Conservation (phyloP, 2,329 filamentous ascomycete species). For the Pestalotiopsis sp. region DNA sequence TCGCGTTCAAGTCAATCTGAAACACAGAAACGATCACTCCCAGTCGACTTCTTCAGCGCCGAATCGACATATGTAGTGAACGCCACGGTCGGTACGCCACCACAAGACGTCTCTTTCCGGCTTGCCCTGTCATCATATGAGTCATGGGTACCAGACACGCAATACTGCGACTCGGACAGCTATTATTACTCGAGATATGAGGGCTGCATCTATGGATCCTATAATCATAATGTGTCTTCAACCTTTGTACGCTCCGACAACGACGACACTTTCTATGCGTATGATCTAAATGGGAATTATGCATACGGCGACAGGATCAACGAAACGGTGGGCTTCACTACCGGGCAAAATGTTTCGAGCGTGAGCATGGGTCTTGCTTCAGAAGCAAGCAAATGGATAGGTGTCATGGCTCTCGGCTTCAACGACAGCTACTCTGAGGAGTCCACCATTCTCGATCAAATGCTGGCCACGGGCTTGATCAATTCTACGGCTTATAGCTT, state of each 20-base stretch:
- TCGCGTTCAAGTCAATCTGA: not conserved
- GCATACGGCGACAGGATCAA: slow-evolving; percentile 25
- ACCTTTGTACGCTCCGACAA: slow-evolving; percentile 15
- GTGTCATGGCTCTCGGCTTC: slow-evolving; percentile 29
- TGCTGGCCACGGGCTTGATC: slow-evolving; percentile 26
- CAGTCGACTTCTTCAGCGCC: not conserved
- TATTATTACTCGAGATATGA: not conserved
- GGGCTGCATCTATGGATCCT: slow-evolving; percentile 25
- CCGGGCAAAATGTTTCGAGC: slow-evolving; percentile 24
- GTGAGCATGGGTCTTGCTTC: slow-evolving; percentile 28
- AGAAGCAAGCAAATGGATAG: slow-evolving; percentile 18
- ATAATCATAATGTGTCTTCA: slow-evolving; percentile 22
- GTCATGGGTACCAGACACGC: slow-evolving; percentile 29
- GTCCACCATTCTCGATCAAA: slow-evolving; percentile 24
- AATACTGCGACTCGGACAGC: slow-evolving; percentile 4
- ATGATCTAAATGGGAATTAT: slow-evolving; percentile 14
- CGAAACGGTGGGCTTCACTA: slow-evolving; percentile 25
- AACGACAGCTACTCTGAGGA: slow-evolving; percentile 20
- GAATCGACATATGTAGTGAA: slow-evolving; percentile 12
- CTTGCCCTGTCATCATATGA: slow-evolving; percentile 23
- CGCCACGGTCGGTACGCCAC: slow-evolving; percentile 21
- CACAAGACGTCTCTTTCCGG: slow-evolving; percentile 26
- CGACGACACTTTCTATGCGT: slow-evolving; percentile 11
- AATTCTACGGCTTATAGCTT: slow-evolving; percentile 31
- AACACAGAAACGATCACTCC: slow-evolving; percentile 5